Conservation (phyloP, 2,329 filamentous ascomycete genomes). For the Mariannaea elegans region DNA sequence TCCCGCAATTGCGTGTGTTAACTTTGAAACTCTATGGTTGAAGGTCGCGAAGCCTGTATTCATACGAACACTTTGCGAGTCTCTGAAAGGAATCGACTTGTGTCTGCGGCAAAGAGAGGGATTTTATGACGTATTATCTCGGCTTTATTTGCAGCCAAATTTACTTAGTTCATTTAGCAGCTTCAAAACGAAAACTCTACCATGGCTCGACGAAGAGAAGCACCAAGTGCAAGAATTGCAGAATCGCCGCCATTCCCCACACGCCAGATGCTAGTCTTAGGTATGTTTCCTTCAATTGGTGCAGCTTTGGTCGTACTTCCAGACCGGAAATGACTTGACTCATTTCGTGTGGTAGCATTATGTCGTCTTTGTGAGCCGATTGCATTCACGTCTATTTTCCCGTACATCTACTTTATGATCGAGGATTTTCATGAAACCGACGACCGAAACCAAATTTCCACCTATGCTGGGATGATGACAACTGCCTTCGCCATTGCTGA, state of each 20-base stretch:
- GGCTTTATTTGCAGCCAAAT: too few species aligned
- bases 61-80: too few species aligned
- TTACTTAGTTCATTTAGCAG: too few species aligned
- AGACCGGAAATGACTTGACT: conserved; percentile 20
- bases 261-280: conserved; percentile 62
- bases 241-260: conserved; percentile 47
- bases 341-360: conserved; percentile 66
- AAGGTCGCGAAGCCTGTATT: too few species aligned
- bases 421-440: conserved; percentile 87
- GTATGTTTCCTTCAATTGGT: conserved; percentile 42
- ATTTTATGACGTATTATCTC: too few species aligned
- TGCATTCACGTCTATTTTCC: conserved; percentile 99
- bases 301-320: not conserved
- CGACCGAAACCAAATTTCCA: conserved; percentile 80
- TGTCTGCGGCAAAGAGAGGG: too few species aligned
- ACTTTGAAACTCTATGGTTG: too few species aligned
- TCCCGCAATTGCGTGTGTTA: too few species aligned
- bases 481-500: conserved; percentile 96
- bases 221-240: not conserved
- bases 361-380: conserved; percentile 98
- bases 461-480: conserved; percentile 96
- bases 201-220: conserved; percentile 4
- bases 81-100: too few species aligned
- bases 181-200: not conserved
- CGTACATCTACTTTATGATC: conserved; percentile 98